Conservation (phyloP, 345 rosid species). For the Carallia brachiata region DNA sequence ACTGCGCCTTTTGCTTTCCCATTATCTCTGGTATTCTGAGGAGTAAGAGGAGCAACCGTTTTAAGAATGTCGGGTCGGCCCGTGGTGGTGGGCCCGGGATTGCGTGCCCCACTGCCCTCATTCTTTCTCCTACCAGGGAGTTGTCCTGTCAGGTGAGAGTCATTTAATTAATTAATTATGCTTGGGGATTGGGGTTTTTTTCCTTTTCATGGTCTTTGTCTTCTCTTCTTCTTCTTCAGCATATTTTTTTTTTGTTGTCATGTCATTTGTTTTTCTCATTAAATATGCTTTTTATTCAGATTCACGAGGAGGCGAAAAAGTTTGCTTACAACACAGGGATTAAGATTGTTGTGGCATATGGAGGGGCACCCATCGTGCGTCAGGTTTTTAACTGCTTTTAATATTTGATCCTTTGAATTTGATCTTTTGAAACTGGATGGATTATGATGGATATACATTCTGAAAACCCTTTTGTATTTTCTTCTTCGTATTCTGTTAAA, state of each 20-base stretch:
- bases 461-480: too few relatives aligned
- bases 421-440: too few relatives aligned
- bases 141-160: constrained; percentile 47
- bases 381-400: constrained; percentile 29
- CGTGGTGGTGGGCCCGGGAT: constrained; percentile 18
- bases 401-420: not conserved
- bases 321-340: constrained; percentile 47
- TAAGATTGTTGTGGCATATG: constrained; percentile 43
- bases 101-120: constrained; percentile 44
- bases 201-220: not conserved
- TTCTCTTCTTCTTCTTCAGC: not conserved
- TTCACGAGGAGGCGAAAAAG: constrained; percentile 49
- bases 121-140: constrained; percentile 56
- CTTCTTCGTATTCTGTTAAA: not conserved
- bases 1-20: constrained; percentile 56
- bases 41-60: not conserved
- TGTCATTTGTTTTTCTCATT: not conserved
- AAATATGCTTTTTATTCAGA: constrained; percentile 20
- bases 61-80: not conserved
- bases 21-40: constrained; percentile 37
- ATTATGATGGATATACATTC: too few relatives aligned
- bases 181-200: not conserved
- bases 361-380: constrained; percentile 44
- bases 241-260: not conserved
- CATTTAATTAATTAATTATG: not conserved